Evolutionary conservation across 2,329 filamentous ascomycete species (phyloP), one percentile per base, ranked within the genome.

Genomic region (Phialocephala subalpina): DNA sequence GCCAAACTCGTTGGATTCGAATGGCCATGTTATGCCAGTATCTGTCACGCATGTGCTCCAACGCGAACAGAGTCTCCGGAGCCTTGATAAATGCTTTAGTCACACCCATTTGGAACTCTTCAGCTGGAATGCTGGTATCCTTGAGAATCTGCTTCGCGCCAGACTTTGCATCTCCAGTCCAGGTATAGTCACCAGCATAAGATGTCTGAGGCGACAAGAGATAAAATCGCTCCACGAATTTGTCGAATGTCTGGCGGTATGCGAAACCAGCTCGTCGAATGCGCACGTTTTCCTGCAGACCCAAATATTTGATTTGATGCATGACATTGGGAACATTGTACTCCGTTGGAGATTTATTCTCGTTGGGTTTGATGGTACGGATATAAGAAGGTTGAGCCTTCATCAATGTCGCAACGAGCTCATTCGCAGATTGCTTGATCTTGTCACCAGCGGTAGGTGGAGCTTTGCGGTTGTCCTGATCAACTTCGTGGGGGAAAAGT

Each of bases 11-110:
- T 81, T 99, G 96, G 66, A 99, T 98, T 66, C 96, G 89, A 67
- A 95, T 97, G 3, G 96, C 96, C 96, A 99, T 98, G 81, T 98
- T 99, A 80, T 98, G 95, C 95, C 95, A 98, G 80, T 98, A 99
- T 64, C 93, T 87, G 77, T 99, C 96, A 76, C 96, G 89, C 95
- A 99, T 98, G 65, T 97, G 94, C 79, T 99, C 96, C 12, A 99
- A 83, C 2, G 96, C 96, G 76, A 99, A 99, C 1, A 99, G 82
- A 0, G 96, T 99, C 80, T 99, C 96, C 0, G 96, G 96, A 0
- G 96, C 94, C 80, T 99, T 98, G 82, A 99, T 97, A 76, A 99
- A 99, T 3, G 94, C 95, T 80, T 98, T 99, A 0, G 92, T 95
- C 5, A 96, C 92, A 81, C 96, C 96, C 86, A 99, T 92, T 80